Evolutionary conservation across 805 yeast genomes (phyloP), one percentile per base, ranked within the genome.

Genomic region (Kodamaea kaohsiungensis): DNA sequence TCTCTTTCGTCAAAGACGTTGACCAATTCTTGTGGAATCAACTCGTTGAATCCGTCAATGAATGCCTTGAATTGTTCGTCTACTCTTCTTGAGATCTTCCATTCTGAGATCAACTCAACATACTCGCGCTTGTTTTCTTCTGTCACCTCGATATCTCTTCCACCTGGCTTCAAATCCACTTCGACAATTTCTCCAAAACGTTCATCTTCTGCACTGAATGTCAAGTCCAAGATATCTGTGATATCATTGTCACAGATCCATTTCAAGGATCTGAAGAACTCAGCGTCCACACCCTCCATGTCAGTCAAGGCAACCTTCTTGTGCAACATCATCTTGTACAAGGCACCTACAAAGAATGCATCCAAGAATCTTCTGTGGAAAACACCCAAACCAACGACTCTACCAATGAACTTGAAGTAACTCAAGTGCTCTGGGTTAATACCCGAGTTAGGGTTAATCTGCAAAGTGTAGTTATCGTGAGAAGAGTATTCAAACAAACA

Each of bases 271-370:
- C 95, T 85, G 76, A 91, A 91, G 75, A 93, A 91, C 68, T 95
- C 98, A 19, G 97, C 93, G 73, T 95, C 99, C 56, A 96, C 98
- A 73, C 98, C 96, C 73, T 95, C 99, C 96, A 95, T 88, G 74
- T 95, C 99, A 71, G 90, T 96, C 61, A 95, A 77, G 1, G 91
- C 93, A 61, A 95, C 97, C 77, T 91, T 91, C 73, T 95, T 95
- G 68, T 86, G 90, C 63, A 95, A 80, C 88, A 95, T 91, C 98
- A 95, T 91, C 78, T 95, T 95, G 76, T 95, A 95, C 71, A 95
- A 84, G 1, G 99, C 98, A 61, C 97, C 97, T 64, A 96, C 97
- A 72, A 95, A 95, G 82, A 95, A 95, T 0, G 98, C 98, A 72
- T 95, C 99, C 69, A 95, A 77, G 77, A 95, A 95, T 71, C 99